These are phyloP conservation scores for Moelleriella libera DNA, from an alignment of 2,329 filamentous ascomycete genomes.

Conservation along the genomic window DNA sequence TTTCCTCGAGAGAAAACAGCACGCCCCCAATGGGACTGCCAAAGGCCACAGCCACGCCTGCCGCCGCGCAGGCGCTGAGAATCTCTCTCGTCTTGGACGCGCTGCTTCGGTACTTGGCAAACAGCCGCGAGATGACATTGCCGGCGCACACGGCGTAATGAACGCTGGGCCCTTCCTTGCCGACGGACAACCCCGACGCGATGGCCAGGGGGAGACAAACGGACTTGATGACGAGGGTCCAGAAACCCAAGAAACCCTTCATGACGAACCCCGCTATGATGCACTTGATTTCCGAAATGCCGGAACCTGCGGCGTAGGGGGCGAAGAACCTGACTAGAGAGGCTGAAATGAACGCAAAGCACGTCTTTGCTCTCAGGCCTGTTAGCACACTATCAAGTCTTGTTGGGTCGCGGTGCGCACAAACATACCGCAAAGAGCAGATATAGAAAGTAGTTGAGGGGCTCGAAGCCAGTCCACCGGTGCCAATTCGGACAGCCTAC, in stretches of 20 bases:
- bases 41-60: slow-evolving; percentile 91
- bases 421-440: slow-evolving; percentile 61
- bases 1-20: slow-evolving; percentile 92
- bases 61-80: slow-evolving; percentile 83
- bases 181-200: slow-evolving; percentile 83
- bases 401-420: not conserved
- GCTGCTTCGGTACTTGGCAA: slow-evolving; percentile 82
- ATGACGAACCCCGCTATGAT: slow-evolving; percentile 98
- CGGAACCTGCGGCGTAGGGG: slow-evolving; percentile 89
- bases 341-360: slow-evolving; percentile 73
- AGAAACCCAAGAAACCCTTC: slow-evolving; percentile 90
- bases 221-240: slow-evolving; percentile 89
- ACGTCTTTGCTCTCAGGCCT: slow-evolving; percentile 28
- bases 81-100: slow-evolving; percentile 93
- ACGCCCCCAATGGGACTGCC: slow-evolving; percentile 95
- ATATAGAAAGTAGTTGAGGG: slow-evolving; percentile 78
- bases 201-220: slow-evolving; percentile 84
- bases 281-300: slow-evolving; percentile 98
- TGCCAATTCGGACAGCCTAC: slow-evolving; percentile 78
- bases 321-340: slow-evolving; percentile 81
- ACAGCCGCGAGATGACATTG: slow-evolving; percentile 87
- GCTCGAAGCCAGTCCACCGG: slow-evolving; percentile 65
- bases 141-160: slow-evolving; percentile 97
- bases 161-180: slow-evolving; percentile 96
- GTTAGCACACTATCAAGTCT: not conserved